Base-by-base conservation (phyloP, 495 filamentous ascomycete genomes). In the Jackrogersella minutella region DNA sequence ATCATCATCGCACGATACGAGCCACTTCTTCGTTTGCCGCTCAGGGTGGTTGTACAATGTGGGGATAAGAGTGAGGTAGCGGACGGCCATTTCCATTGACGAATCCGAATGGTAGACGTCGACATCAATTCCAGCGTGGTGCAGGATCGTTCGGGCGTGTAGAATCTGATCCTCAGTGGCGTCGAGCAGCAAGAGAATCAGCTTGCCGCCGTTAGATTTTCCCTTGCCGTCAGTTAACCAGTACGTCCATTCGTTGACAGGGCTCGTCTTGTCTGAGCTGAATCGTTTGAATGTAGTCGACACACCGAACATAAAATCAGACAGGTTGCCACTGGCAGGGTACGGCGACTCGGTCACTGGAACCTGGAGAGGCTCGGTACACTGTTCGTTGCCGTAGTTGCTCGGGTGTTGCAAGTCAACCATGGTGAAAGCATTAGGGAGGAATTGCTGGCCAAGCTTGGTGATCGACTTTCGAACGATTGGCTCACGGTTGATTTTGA, bases 1-100 rank as follows among this genome's bases (percentile, higher is more conserved):
- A 69, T 92, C 90, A 68, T 92, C 89, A 61, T 91, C 89, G 54
- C 88, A 87, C 41, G 89, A 83, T 54, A 85, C 84, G 19, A 90
- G 80, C 88, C 87, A 92, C 66, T 86, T 84, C 66, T 77, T 84
- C 79, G 82, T 61, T 75, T 69, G 13, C 71, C 86, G 64, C 67
- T 83, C 71, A 75, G 72, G 79, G 60, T 81, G 79, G 56, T 81
- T 77, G 66, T 82, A 83, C 79, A 77, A 80, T 57, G 66, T 86
- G 63, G 67, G 84, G 73, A 78, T 90, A 74, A 68, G 84, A 56
- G 79, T 86, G 67, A 83, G 73, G 46, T 82, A 82, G 37, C 80
- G 79, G 46, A 81, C 79, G 19, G 90, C 85, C 75, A 91, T 83
- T 58, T 85, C 84, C 70, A 89, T 85, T 2, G 58, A 78, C 78